Evolutionary conservation across 2,329 filamentous ascomycete species (phyloP).

Genomic region (Penicillium crustosum): DNA sequence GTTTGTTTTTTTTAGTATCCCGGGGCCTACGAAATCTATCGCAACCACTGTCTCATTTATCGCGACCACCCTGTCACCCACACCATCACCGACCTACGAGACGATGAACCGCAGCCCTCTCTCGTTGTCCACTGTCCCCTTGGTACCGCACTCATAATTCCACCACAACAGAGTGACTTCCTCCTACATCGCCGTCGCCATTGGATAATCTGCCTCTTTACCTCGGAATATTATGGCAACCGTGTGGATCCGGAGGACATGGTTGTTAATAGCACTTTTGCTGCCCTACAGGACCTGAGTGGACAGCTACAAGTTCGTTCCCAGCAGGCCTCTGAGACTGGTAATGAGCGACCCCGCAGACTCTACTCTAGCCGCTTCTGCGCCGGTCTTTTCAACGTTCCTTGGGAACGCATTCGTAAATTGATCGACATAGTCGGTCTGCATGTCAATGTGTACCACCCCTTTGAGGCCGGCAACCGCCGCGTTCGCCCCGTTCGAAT

Average conservation of each 20-base stretch:
- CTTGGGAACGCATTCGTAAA: slow-evolving; percentile 52
- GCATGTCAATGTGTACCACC: slow-evolving; percentile 35
- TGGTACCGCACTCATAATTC: slow-evolving; percentile 56
- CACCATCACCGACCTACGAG: slow-evolving; percentile 5
- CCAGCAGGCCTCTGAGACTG: not conserved
- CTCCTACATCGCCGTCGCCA: slow-evolving; percentile 36
- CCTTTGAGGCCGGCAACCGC: slow-evolving; percentile 15
- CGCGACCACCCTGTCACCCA: not conserved
- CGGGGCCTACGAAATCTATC: slow-evolving; percentile 50
- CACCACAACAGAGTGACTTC: slow-evolving; percentile 45
- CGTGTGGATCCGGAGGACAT: slow-evolving; percentile 37
- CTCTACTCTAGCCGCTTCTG: slow-evolving; percentile 58
- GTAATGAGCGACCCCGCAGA: not conserved
- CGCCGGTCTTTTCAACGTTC: slow-evolving; percentile 56
- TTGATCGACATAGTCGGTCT: slow-evolving; percentile 45
- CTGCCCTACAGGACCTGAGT: slow-evolving; percentile 52
- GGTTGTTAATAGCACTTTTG: slow-evolving; percentile 52
- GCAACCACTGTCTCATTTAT: slow-evolving; percentile 46
- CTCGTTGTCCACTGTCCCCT: slow-evolving; percentile 29
- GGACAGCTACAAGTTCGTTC: slow-evolving; percentile 33
- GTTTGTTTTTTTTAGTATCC: slow-evolving; percentile 46
- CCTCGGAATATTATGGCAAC: slow-evolving; percentile 51
- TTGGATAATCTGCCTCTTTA: slow-evolving; percentile 62
- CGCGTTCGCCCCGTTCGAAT: not conserved
- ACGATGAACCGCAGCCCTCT: not conserved